Evolutionary conservation across 1,284 basidiomycete species (phyloP).

Genomic region (Anthracocystis setariae): DNA sequence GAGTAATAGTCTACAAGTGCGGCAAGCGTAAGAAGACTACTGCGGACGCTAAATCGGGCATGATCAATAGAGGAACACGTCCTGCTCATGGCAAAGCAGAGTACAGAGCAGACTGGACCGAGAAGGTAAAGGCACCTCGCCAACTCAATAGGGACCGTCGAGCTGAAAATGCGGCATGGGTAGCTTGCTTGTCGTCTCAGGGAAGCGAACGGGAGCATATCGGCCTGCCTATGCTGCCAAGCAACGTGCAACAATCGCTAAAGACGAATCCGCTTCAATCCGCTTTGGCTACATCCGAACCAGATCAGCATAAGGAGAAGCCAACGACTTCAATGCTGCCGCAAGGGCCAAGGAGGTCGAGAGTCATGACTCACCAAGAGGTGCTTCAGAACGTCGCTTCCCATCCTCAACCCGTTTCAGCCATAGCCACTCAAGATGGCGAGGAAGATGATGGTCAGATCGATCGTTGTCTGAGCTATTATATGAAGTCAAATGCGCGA

Average conservation of each 20-base stretch:
- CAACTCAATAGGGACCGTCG: background rate
- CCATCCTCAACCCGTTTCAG: background rate
- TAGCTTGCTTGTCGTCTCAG: too few species aligned
- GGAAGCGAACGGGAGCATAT: too few species aligned
- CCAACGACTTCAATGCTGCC: background rate
- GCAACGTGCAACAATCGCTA: too few species aligned
- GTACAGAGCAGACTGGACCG: background rate
- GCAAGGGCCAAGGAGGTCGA: background rate
- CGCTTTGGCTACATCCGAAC: background rate
- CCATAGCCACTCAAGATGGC: background rate
- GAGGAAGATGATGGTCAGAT: conserved; percentile 27
- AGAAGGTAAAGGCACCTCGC: background rate
- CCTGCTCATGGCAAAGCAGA: background rate
- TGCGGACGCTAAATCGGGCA: background rate
- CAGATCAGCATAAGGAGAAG: background rate
- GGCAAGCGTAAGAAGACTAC: conserved; percentile 8
- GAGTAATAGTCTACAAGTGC: conserved; percentile 3
- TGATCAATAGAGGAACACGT: background rate
- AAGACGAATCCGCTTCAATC: too few species aligned
- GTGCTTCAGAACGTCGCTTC: background rate
- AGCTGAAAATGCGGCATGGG: background rate
- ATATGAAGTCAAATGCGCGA: conserved; percentile 22
- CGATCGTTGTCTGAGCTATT: conserved; percentile 46
- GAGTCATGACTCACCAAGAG: background rate
- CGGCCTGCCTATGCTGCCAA: too few species aligned